These are phyloP conservation scores for Graphilbum sp. DNA, from an alignment of 2,329 filamentous ascomycete species.

Conservation along the genomic window DNA sequence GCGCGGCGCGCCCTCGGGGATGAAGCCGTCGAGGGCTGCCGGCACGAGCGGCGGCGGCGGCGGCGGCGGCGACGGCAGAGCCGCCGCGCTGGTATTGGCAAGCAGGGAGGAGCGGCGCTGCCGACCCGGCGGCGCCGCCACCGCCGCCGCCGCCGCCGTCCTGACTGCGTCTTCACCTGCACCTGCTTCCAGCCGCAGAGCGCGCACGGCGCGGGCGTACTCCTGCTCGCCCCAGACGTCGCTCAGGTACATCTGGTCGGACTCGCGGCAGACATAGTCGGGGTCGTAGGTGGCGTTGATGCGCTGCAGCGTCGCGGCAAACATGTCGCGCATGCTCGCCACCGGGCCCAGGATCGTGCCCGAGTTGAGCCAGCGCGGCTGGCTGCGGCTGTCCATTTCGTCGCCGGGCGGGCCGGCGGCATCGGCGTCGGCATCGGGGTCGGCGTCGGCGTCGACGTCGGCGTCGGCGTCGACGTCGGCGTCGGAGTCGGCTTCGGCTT, in stretches of 20 bases:
- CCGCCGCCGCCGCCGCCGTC: too few species aligned
- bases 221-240: constrained; percentile 4
- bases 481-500: too few species aligned
- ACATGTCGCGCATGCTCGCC: neutral
- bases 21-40: neutral
- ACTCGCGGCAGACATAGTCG: neutral
- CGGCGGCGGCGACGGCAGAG: too few species aligned
- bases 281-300: constrained; percentile 3
- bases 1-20: neutral
- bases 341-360: constrained; percentile 2
- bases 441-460: too few species aligned
- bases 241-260: constrained; percentile 3
- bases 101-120: too few species aligned
- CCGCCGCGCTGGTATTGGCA: neutral
- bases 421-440: too few species aligned
- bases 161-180: too few species aligned
- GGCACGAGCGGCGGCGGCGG: too few species aligned
- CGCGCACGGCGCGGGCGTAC: constrained; percentile 1
- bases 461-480: too few species aligned
- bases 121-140: too few species aligned
- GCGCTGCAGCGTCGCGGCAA: constrained; percentile 1
- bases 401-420: too few species aligned
- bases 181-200: neutral
- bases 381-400: neutral
- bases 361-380: constrained; percentile 4